phyloP scores from a whole-genome alignment of 768 basidiomycete species.

The Tremella fuciformis region DNA sequence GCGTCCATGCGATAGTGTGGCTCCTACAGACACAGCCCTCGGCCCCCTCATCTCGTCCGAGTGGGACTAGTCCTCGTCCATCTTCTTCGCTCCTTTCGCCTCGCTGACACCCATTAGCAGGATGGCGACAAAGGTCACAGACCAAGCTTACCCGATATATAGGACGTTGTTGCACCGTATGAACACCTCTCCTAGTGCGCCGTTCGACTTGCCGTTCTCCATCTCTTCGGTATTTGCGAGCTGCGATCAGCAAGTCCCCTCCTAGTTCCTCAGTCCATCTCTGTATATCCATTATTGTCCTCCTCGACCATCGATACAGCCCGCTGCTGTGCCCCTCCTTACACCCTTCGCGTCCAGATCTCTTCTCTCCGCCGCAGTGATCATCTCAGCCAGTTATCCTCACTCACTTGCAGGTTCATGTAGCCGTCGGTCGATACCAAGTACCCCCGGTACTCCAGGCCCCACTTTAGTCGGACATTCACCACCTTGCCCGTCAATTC shows the following conservation, averaged over 20 bases:
- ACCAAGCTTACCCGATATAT: slow-evolving; percentile 62
- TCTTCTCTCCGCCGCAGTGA: background rate
- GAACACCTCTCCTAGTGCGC: slow-evolving; percentile 96
- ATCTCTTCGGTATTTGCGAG: slow-evolving; percentile 99
- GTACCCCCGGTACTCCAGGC: slow-evolving; percentile 97
- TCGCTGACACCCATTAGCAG: slow-evolving; percentile 20
- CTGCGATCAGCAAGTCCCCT: slow-evolving; percentile 54
- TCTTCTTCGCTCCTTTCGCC: slow-evolving; percentile 30
- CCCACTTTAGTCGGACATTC: slow-evolving; percentile 95
- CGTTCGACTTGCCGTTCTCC: slow-evolving; percentile 91
- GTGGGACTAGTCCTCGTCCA: slow-evolving; percentile 33
- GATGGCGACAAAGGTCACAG: slow-evolving; percentile 4
- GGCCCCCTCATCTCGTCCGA: background rate
- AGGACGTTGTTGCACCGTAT: slow-evolving; percentile 94
- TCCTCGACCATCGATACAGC: background rate
- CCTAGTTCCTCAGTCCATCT: background rate
- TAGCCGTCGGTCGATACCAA: slow-evolving; percentile 97
- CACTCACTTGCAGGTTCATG: slow-evolving; percentile 94
- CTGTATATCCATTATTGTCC: background rate
- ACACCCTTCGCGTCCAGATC: background rate
- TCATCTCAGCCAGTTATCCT: background rate
- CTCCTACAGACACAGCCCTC: background rate
- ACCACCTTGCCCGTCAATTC: slow-evolving; percentile 97
- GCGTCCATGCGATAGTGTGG: background rate
- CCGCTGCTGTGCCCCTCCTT: background rate